Base-by-base conservation (phyloP, 1,139 yeast genomes). In the Pichia sp. region DNA sequence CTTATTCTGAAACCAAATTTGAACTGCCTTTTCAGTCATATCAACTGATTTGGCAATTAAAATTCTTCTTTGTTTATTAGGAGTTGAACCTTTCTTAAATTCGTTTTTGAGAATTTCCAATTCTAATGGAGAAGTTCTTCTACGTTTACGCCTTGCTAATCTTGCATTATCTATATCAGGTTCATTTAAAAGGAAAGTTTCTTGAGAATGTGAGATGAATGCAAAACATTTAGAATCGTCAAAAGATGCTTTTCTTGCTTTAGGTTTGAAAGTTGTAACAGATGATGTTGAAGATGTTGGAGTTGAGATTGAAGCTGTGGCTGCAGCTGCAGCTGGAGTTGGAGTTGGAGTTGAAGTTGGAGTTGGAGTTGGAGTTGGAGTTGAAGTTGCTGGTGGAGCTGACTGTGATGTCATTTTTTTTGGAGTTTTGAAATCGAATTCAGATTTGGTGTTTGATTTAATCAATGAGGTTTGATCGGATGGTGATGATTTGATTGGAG, bases 1-100 rank as follows among this genome's bases (percentile, higher is more conserved):
- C 65, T 82, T 85, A 68, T 92, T 92, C 68, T 92, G 98, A 68
- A 92, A 92, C 98, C 98, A 92, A 55, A 92, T 88, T 68, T 92
- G 97, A 29, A 92, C 95, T 1, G 97, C 95, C 65, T 89, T 89
- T 65, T 89, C 97, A n/a, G 92, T 79, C 97, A 90, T 92, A 54
- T 80, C 80, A 40, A 92, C 95, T 55, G 74, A 78, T 34, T 70
- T 67, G 16, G 97, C 95, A 56, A 92, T 85, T 55, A 80, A 83
- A 42, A 79, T 73, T 57, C 97, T 78, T 60, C 85, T 75, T 44
- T 75, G 68, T 64, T 83, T 84, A 64, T 85, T 84, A 43, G 97
- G 98, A 42, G 95, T 88, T 42, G 81, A 72, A 48, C 95, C 90
- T 45, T 71, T 62, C 50, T 75, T 74, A 61, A 90, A 92, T 68